phyloP scores from a whole-genome alignment of 331 rosid genomes.

The Quercus phellos region DNA sequence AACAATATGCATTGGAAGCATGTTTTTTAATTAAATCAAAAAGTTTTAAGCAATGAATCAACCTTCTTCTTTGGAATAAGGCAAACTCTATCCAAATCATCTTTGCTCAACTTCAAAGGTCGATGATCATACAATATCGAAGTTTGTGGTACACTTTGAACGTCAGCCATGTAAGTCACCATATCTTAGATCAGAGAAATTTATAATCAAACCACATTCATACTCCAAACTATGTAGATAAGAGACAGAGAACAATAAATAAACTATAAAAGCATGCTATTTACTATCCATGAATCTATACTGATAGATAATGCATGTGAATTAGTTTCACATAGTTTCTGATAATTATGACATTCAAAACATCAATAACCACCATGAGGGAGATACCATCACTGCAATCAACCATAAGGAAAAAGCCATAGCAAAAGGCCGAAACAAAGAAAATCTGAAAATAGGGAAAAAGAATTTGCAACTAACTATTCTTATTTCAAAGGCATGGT shows the following conservation, averaged over 20 bases:
- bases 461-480: too few species aligned
- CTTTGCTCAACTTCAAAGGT: conserved; percentile 35
- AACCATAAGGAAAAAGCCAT: too few species aligned
- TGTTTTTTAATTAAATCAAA: neutral
- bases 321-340: too few species aligned
- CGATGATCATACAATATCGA: conserved; percentile 39
- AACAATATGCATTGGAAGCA: too few species aligned
- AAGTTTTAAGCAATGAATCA: neutral
- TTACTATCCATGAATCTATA: neutral
- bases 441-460: too few species aligned
- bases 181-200: conserved; percentile 23
- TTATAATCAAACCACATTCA: conserved; percentile 2
- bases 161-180: neutral
- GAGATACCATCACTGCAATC: too few species aligned
- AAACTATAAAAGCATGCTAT: neutral
- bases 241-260: neutral
- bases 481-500: too few species aligned
- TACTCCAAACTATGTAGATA: neutral
- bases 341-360: too few species aligned
- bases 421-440: too few species aligned
- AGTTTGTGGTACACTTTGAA: neutral
- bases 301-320: too few species aligned
- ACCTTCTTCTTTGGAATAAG: conserved; percentile 50
- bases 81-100: conserved; percentile 45
- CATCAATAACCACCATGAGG: too few species aligned